phyloP scores from a whole-genome alignment of 495 filamentous ascomycete species.

The Wilcoxina mikolae region DNA sequence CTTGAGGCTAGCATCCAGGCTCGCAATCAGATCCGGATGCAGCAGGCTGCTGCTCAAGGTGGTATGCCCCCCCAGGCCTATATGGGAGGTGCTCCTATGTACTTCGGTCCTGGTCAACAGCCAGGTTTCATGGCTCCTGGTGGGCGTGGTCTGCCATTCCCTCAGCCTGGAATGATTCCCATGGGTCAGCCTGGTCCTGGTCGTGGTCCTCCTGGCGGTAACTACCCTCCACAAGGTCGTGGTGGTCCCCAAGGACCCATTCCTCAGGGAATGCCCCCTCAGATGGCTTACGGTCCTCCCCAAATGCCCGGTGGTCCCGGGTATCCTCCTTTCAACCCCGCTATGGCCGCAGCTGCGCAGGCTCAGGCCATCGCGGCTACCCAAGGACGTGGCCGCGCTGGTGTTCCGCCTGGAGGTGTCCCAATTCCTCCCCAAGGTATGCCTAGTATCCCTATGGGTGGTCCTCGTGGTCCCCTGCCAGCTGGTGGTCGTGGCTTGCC shows the following conservation, averaged over 20 bases:
- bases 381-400: conserved; percentile 20
- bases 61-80: conserved; percentile 43
- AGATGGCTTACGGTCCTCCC: conserved; percentile 29
- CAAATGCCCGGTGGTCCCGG: conserved; percentile 25
- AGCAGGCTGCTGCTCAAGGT: conserved; percentile 86
- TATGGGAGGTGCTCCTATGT: conserved; percentile 46
- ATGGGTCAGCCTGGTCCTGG: conserved; percentile 73
- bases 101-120: conserved; percentile 77
- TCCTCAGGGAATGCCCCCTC: conserved; percentile 34
- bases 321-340: conserved; percentile 31
- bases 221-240: conserved; percentile 39
- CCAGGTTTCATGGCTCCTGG: conserved; percentile 51
- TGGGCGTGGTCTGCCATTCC: conserved; percentile 76
- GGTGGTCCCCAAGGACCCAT: conserved; percentile 38
- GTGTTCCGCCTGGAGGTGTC: conserved; percentile 19
- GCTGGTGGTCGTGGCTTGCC: conserved; percentile 22
- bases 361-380: conserved; percentile 18
- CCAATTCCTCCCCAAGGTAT: conserved; percentile 19
- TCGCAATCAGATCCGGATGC: conserved; percentile 94
- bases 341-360: conserved; percentile 19
- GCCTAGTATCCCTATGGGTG: conserved; percentile 14
- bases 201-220: conserved; percentile 33
- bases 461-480: conserved; percentile 26
- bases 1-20: conserved; percentile 98
- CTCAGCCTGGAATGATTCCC: conserved; percentile 67